Conservation (phyloP, 805 yeast genomes). For the Komagataella pastoris region DNA sequence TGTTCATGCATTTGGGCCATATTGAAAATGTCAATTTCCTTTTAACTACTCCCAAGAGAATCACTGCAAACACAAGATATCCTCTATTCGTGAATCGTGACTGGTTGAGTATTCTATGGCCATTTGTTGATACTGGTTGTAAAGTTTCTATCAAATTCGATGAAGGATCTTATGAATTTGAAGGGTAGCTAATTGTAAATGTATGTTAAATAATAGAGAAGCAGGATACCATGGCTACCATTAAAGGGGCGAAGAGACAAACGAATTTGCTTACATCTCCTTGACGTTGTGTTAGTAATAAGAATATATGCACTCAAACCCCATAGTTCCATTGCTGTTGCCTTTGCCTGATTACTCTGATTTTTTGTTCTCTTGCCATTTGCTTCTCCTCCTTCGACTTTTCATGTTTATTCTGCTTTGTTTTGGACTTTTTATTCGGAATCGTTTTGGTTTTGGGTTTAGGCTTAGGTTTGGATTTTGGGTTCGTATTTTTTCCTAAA, state of each 20-base stretch:
- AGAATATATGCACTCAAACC: neutral
- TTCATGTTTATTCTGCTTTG: neutral
- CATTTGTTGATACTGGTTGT: constrained; percentile 1
- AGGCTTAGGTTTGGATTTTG: neutral
- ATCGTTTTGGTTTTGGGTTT: neutral
- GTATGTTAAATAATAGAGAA: neutral
- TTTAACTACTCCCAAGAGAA: neutral
- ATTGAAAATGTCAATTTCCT: neutral
- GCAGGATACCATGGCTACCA: neutral
- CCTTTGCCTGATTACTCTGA: neutral
- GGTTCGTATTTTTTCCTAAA: neutral
- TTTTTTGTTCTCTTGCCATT: neutral
- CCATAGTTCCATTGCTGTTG: neutral
- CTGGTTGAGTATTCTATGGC: constrained; percentile 1
- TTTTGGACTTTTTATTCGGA: neutral
- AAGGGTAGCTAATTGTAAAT: neutral
- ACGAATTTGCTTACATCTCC: neutral
- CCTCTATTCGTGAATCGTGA: neutral
- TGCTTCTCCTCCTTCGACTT: neutral
- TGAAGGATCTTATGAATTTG: neutral
- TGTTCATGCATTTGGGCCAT: constrained; percentile 1
- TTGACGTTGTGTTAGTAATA: neutral
- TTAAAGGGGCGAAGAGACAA: neutral
- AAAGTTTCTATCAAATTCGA: neutral
- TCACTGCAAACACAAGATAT: neutral